Evolutionary conservation across 768 basidiomycete genomes (phyloP).

Genomic region (Xerocomus brunneocitrinus): DNA sequence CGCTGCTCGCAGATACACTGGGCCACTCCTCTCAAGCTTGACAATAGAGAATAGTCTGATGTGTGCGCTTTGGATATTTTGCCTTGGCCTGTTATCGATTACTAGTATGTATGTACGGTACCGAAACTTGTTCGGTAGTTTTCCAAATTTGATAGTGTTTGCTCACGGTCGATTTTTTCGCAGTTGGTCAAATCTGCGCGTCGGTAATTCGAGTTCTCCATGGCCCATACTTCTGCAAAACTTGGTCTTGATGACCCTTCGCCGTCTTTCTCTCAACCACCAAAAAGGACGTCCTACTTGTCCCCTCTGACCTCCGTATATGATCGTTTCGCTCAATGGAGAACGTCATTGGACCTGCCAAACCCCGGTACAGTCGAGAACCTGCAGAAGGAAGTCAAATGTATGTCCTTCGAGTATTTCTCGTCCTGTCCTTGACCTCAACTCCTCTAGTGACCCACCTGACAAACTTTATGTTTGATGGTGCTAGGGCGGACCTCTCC

Average conservation of each 20-base stretch:
- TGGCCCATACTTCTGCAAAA: slow-evolving; percentile 43
- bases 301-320: slow-evolving; percentile 64
- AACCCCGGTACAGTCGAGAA: slow-evolving; percentile 94
- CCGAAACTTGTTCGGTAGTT: background rate
- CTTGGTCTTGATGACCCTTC: slow-evolving; percentile 37
- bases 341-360: slow-evolving; percentile 73
- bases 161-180: slow-evolving; percentile 35
- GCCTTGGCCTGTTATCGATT: too few species aligned
- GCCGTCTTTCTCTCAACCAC: slow-evolving; percentile 31
- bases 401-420: slow-evolving; percentile 40
- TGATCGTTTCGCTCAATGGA: slow-evolving; percentile 75
- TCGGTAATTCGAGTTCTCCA: slow-evolving; percentile 23
- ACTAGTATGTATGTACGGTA: too few species aligned
- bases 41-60: too few species aligned
- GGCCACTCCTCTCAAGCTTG: too few species aligned
- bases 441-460: slow-evolving; percentile 70
- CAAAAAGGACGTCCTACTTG: slow-evolving; percentile 37
- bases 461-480: slow-evolving; percentile 95
- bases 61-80: too few species aligned
- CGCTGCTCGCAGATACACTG: too few species aligned
- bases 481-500: slow-evolving; percentile 91
- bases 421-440: background rate
- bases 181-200: slow-evolving; percentile 21
- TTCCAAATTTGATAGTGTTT: slow-evolving; percentile 16
- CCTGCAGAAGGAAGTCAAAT: slow-evolving; percentile 87